A percentile compares a stretch with the other conserved stretches of the same genome.
Conservation (phyloP, 208 protist genomes). For the Endotrypanum monterogeii region DNA sequence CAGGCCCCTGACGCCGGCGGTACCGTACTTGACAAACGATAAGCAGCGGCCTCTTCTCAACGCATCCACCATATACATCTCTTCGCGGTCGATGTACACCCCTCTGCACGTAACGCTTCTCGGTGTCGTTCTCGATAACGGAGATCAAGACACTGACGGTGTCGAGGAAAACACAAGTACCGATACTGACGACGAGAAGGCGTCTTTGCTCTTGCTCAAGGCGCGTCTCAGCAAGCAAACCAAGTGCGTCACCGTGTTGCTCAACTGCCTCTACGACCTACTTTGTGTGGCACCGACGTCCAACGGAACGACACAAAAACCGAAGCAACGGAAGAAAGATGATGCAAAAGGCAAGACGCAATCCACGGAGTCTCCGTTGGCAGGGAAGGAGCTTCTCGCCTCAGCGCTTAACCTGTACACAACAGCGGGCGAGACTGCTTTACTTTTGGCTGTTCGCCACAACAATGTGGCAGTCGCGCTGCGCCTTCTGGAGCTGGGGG, state of each 20-base stretch:
- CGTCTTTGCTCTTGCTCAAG: background rate
- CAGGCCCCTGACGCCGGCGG: background rate
- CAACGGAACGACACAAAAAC: background rate
- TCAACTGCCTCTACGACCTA: slow-evolving; percentile 51
- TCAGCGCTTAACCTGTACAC: slow-evolving; percentile 70
- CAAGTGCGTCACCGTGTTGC: slow-evolving; percentile 34
- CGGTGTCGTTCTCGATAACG: slow-evolving; percentile 44
- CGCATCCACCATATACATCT: slow-evolving; percentile 36
- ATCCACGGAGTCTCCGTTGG: background rate
- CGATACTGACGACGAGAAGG: background rate
- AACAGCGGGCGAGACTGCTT: slow-evolving; percentile 63
- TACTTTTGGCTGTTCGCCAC: slow-evolving; percentile 64
- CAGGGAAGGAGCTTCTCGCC: slow-evolving; percentile 19
- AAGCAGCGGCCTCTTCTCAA: slow-evolving; percentile 28
- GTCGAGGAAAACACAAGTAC: background rate
- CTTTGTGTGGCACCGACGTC: slow-evolving; percentile 13
- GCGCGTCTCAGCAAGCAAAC: slow-evolving; percentile 23
- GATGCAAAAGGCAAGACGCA: background rate
- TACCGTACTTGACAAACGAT: slow-evolving; percentile 21
- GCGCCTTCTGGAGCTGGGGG: slow-evolving; percentile 68
- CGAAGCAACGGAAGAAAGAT: background rate
- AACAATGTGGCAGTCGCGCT: slow-evolving; percentile 54
- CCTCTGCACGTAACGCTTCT: slow-evolving; percentile 72
- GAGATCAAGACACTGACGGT: slow-evolving; percentile 22
- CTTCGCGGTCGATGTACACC: slow-evolving; percentile 56